Base-by-base conservation (phyloP, 306 rosid genomes). In the Hylodesmum podocarpum region DNA sequence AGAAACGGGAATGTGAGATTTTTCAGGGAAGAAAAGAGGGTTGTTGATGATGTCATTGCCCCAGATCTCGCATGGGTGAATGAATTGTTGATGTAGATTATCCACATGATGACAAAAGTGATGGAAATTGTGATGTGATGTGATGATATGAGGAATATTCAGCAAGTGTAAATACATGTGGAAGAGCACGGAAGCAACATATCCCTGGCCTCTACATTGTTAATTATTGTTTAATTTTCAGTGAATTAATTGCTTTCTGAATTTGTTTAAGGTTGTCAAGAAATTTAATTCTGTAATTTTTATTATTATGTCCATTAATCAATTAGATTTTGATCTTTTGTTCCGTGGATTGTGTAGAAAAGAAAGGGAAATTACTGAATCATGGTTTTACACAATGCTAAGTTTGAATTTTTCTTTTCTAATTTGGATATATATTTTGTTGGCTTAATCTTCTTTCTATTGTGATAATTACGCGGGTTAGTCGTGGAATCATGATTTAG, bases 31-130 rank as follows among this genome's bases (percentile, higher is more conserved):
- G 69, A 78, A 21, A 37, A 51, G 40, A 47, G 77, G 22, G 66
- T 47, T 24, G 62, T 31, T 47, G 76, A 34, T 22, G 88, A 75
- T 11, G 71, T 36, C 19, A 81, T 85, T 2, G 81, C 61, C 63
- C 98, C 93, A 0, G 98, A 95, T 89, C 84, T 95, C 7, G 96
- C 93, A 18, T 95, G 98, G 98, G 92, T 95, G 19, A 87, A 95
- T 72, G 98, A 95, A 10, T 87, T 95, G 61, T 81, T 95, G 72
- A 92, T 83, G 96, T 92, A 90, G 81, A 29, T 36, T 43, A 14
- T 72, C 55, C 12, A n/a, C 78, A 21, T 40, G 70, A 19, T 18
- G 72, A 40, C 68, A 16, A 18, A 61, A 57, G 25, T 37, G 70
- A 25, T 29, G 43, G 14, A 49, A 70, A 34, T 36, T 31, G 78